Percentiles rank a stretch among this genome's conserved stretches.
Conservation (phyloP, 306 rosid species). For the Cicer pinnatifidum region DNA sequence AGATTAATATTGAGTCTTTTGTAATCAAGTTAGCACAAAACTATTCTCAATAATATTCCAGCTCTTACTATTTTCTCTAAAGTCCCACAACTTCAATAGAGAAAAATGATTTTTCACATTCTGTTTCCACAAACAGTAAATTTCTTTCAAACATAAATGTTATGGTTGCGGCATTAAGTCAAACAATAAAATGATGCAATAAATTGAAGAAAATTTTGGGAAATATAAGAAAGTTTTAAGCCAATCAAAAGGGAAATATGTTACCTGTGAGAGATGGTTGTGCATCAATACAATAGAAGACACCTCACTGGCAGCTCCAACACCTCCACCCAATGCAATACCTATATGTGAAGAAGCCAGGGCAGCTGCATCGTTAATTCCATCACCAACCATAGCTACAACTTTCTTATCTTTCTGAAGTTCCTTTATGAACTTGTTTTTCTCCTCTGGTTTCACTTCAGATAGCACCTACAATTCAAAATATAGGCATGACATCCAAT, state of each 20-base stretch:
- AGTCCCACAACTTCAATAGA: too few species aligned
- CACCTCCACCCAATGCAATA: slow-evolving; percentile 95
- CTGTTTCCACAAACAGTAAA: too few species aligned
- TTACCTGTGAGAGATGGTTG: slow-evolving; percentile 89
- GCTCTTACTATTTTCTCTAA: too few species aligned
- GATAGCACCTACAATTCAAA: slow-evolving; percentile 69
- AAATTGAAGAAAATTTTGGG: slow-evolving; percentile 4
- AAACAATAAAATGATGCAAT: slow-evolving; percentile 12
- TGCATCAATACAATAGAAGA: slow-evolving; percentile 92
- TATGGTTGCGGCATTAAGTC: slow-evolving; percentile 2
- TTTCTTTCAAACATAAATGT: slow-evolving; percentile 17
- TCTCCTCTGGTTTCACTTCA: slow-evolving; percentile 84
- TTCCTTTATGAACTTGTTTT: slow-evolving; percentile 69
- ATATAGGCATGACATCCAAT: slow-evolving; percentile 1
- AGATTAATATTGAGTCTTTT: too few species aligned
- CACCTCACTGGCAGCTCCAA: slow-evolving; percentile 98
- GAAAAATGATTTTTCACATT: too few species aligned
- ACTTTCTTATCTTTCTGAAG: slow-evolving; percentile 69
- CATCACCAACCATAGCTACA: slow-evolving; percentile 98
- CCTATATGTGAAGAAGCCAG: slow-evolving; percentile 88
- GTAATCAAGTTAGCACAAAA: too few species aligned
- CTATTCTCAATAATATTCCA: too few species aligned
- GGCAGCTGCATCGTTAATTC: slow-evolving; percentile 98
- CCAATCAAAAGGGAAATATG: slow-evolving; percentile 8
- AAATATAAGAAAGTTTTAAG: slow-evolving; percentile 11